A percentile compares a stretch with the other conserved stretches of the same genome.
Evolutionary conservation across 371 early-diverging fungal genomes (phyloP).

Genomic region (Mortierella sp.): DNA sequence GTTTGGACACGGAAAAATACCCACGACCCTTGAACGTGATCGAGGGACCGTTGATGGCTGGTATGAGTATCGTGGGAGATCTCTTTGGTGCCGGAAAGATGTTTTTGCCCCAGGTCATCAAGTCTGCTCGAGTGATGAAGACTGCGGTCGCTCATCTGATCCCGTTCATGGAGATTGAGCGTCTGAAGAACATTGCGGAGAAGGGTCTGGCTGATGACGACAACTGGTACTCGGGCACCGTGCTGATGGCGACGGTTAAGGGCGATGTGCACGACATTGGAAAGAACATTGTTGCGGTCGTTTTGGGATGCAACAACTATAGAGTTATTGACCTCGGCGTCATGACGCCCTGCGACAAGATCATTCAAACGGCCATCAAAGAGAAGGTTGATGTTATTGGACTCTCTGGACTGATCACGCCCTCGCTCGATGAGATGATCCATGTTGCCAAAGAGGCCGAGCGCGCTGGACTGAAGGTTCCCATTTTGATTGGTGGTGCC

Average conservation of each 20-base stretch:
- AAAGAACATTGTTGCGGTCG: conserved; percentile 94
- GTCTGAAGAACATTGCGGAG: conserved; percentile 52
- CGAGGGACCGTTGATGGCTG: conserved; percentile 94
- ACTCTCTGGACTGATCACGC: conserved; percentile 92
- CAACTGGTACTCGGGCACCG: conserved; percentile 81
- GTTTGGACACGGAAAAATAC: conserved; percentile 63
- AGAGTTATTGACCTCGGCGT: conserved; percentile 93
- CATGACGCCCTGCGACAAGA: conserved; percentile 92
- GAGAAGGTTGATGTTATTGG: conserved; percentile 93
- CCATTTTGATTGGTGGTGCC: conserved; percentile 93
- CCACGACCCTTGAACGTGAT: conserved; percentile 93
- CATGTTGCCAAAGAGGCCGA: conserved; percentile 92
- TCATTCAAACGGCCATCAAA: conserved; percentile 85
- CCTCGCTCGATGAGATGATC: conserved; percentile 96
- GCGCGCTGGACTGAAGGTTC: conserved; percentile 87
- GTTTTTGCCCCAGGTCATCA: conserved; percentile 98
- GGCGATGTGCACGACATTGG: conserved; percentile 93
- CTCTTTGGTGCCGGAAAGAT: conserved; percentile 93
- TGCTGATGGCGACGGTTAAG: conserved; percentile 94
- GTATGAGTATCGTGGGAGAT: conserved; percentile 94
- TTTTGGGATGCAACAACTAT: conserved; percentile 96
- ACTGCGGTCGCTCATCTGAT: conserved; percentile 94
- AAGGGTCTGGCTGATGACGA: conserved; percentile 58
- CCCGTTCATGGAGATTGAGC: conserved; percentile 90
- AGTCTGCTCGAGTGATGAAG: conserved; percentile 92